Evolutionary conservation across 2,329 filamentous ascomycete genomes (phyloP), one percentile per base, ranked within the genome.

Genomic region (Colletotrichum cordylinicola): DNA sequence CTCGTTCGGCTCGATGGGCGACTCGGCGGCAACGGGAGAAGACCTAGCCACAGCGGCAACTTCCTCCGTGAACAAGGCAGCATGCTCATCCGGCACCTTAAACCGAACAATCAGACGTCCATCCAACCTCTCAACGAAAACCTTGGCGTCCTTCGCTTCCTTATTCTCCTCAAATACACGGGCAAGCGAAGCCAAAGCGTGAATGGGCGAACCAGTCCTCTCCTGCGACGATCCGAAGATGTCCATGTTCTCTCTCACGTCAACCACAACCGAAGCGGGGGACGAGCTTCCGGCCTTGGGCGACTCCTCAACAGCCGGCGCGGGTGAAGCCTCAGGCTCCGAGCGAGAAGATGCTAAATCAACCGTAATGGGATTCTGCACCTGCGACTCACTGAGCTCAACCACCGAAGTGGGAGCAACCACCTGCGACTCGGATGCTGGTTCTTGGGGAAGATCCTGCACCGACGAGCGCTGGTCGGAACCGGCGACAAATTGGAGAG

Each of bases 21-120:
- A 33, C 16, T 33, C 27, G 3, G 21, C 21, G n/a, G 18, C 27
- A 15, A 16, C 27, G 39, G 39, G 18, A 12, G 39, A 48, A 35
- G 39, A 12, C 15, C 12, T 10, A 27, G 31, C 33, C n/a, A n/a
- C n/a, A 8, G 35, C 18, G 16, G 18, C 58, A n/a, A 33, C 6
- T 15, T 21, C 21, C 13, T 61, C 18, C 4, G 55, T 37, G 15
- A 75, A 39, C 6, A 65, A 15, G 3, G 43, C 67, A 16, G 60
- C 52, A 15, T 39, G 39, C 21, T 77, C 58, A 4, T 77, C 68
- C 31, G 75, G 66, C 37, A 78, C 52, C 72, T 76, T 77, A 70
- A 78, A 77, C 18, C 75, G 77, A 35, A 70, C 72, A 43, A 77
- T 62, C 18, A 77, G 29, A 2, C 75, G 77, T 6, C 52, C 77